Evolutionary conservation across 192 early-diverging fungal genomes (phyloP), one percentile per base, ranked within the genome.

Genomic region (Gryganskiella cystojenkinii): DNA sequence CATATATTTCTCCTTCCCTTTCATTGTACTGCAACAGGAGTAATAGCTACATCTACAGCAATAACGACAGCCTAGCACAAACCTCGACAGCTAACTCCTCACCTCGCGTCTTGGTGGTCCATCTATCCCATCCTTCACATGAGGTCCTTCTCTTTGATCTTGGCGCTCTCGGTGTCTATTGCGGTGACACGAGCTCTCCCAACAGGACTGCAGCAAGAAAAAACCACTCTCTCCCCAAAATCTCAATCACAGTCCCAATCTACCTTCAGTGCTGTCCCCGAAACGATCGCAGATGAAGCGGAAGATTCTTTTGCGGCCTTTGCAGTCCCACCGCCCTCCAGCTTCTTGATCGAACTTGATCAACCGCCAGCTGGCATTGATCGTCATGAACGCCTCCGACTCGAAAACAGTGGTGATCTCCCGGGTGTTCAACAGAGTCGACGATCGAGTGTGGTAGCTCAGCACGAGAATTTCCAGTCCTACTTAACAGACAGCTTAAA

Each of bases 311-410:
- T 72, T n/a, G 53, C 64, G 37, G 70, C 61, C 13, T 43, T 72
- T 43, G 31, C 61, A 8, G 27, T n/a, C 20, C 28, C 56, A 3
- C 42, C 34, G 2, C 42, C 51, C 3, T 67, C 72, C 11, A 75
- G 72, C 59, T 67, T 62, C 53, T 15, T 75, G 4, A 34, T 75
- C 31, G 72, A 75, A 19, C 66, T 75, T 49, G 54, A 67, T 20
- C 44, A 54, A 1, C 59, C 64, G 14, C 64, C 72, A 24, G 53
- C 64, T 30, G 72, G 72, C 9, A 28, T 75, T 1, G 24, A 34
- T 15, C 63, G 64, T 14, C 43, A 44, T 19, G 64, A 67, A 25
- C 34, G 64, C 20, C 27, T 67, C n/a, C 57, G 51, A 2, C 34
- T 75, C 19, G 72, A 75, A 30, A 14, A 51, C 3, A 17, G 28